Percentiles rank a stretch among this genome's conserved stretches.
Conservation (phyloP, 306 rosid species). For the Echinosophora koreensis region DNA sequence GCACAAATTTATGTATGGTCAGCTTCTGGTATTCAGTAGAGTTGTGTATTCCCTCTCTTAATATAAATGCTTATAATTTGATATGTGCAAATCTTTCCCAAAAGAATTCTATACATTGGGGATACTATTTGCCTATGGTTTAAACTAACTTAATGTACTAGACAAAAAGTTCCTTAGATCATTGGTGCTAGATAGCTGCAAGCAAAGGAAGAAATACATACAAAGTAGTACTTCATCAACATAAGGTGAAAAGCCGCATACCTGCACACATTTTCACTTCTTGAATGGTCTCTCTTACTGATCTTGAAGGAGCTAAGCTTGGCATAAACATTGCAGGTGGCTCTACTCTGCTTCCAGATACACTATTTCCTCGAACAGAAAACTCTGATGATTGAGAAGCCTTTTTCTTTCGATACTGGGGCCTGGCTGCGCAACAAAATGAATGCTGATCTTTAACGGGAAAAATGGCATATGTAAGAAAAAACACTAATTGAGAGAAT, state of each 20-base stretch:
- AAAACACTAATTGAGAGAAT: slow-evolving; percentile 40
- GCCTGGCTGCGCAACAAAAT: slow-evolving; percentile 85
- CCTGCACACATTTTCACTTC: slow-evolving; percentile 95
- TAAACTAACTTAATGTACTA: neutral
- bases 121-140: neutral
- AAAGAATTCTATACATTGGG: neutral
- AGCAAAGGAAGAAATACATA: neutral
- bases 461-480: slow-evolving; percentile 8
- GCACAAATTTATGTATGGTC: neutral
- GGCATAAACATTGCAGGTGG: slow-evolving; percentile 90
- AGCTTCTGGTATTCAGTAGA: neutral
- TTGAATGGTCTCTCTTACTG: slow-evolving; percentile 80
- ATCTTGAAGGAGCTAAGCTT: slow-evolving; percentile 67
- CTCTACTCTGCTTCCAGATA: slow-evolving; percentile 54
- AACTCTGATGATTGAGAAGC: slow-evolving; percentile 60
- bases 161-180: slow-evolving; percentile 10
- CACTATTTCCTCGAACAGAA: slow-evolving; percentile 57
- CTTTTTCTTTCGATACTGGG: slow-evolving; percentile 72
- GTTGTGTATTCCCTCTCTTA: neutral
- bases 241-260: slow-evolving; percentile 38
- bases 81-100: neutral
- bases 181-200: slow-evolving; percentile 4
- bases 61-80: neutral
- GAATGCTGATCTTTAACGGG: slow-evolving; percentile 43
- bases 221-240: neutral